Conservation (phyloP, 331 rosid genomes). For the Rosa hybrid region DNA sequence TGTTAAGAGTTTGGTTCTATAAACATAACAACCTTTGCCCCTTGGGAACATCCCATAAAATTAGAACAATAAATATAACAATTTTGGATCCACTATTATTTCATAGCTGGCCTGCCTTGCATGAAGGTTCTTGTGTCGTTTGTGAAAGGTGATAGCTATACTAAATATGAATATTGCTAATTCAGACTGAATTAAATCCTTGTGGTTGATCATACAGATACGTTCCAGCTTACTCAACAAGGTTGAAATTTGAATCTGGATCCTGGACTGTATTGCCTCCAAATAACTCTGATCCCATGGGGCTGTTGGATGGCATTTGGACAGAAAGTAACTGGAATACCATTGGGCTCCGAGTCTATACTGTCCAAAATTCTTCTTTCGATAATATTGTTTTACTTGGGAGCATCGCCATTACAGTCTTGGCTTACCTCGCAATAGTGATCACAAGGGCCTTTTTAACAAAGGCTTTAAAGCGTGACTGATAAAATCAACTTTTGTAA, state of each 20-base stretch:
- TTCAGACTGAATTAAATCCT: neutral
- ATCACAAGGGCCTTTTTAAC: conserved; percentile 47
- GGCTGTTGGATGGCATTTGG: conserved; percentile 75
- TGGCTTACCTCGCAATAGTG: conserved; percentile 63
- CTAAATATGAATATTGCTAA: neutral
- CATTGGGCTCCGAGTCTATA: conserved; percentile 70
- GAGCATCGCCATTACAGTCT: conserved; percentile 62
- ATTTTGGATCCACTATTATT: neutral
- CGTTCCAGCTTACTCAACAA: conserved; percentile 91
- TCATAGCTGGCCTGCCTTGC: neutral
- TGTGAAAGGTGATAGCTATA: neutral
- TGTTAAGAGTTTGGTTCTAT: neutral
- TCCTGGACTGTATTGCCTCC: conserved; percentile 73
- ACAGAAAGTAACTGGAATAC: conserved; percentile 94
- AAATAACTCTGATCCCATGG: conserved; percentile 73
- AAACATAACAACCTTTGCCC: neutral
- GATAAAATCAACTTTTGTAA: conserved; percentile 11
- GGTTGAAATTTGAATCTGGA: conserved; percentile 67
- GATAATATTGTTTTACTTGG: conserved; percentile 67
- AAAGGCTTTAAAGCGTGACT: conserved; percentile 76
- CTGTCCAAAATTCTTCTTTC: conserved; percentile 52
- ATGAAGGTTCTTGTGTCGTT: neutral
- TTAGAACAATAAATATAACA: neutral
- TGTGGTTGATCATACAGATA: conserved; percentile 52
- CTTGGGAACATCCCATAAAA: neutral